phyloP scores from a whole-genome alignment of 306 rosid species.

The Begonia masoniana region DNA sequence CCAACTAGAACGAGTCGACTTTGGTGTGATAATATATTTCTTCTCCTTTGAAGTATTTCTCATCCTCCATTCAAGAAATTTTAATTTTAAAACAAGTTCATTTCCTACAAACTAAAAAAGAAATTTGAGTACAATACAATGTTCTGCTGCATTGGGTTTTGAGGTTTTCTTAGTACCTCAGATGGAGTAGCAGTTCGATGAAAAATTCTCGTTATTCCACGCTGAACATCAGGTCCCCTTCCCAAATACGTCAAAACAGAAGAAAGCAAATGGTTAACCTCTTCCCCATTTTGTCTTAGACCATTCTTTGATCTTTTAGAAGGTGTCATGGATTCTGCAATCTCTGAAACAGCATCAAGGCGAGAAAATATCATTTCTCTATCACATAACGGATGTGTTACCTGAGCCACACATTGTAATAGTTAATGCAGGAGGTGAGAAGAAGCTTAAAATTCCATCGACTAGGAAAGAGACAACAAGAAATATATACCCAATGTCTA shows the following conservation, averaged over 20 bases:
- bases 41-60: too few relatives aligned
- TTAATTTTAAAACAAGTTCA: too few relatives aligned
- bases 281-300: conserved; percentile 22
- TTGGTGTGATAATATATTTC: too few relatives aligned
- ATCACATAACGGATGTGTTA: conserved; percentile 77
- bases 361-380: conserved; percentile 69
- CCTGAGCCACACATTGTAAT: conserved; percentile 44
- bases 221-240: conserved; percentile 76
- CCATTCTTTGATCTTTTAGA: conserved; percentile 27
- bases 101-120: too few relatives aligned
- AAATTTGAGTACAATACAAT: too few relatives aligned
- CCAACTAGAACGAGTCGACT: too few relatives aligned
- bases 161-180: conserved; percentile 35
- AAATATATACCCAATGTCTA: conserved; percentile 65
- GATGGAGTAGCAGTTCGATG: conserved; percentile 74
- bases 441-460: conserved; percentile 4
- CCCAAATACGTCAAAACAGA: conserved; percentile 58
- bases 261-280: conserved; percentile 45
- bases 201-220: conserved; percentile 82
- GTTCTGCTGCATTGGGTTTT: too few relatives aligned
- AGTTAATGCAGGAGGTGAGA: conserved; percentile 11
- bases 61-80: too few relatives aligned
- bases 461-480: neutral
- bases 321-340: conserved; percentile 75
- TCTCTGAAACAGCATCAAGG: conserved; percentile 81